Evolutionary conservation across 2,329 filamentous ascomycete genomes (phyloP).

Genomic region (Arthrobotrys pseudoclavata): DNA sequence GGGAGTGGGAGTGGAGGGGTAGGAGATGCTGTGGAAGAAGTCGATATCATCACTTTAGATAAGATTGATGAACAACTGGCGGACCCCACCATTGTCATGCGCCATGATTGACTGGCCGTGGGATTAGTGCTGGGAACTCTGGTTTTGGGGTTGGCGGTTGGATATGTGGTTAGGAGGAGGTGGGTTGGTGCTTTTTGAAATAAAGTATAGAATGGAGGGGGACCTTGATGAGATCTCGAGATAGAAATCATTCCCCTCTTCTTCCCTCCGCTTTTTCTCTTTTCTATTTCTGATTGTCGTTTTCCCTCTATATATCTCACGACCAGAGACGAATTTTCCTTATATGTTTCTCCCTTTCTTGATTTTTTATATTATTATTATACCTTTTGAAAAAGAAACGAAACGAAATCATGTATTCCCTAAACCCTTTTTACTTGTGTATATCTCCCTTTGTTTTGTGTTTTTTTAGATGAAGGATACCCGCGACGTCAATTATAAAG

Average conservation of each 20-base stretch:
- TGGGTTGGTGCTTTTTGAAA: conserved; percentile 37
- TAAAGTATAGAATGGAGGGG: conserved; percentile 15
- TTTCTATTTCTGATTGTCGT: background rate
- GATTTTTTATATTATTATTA: background rate
- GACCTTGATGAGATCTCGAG: background rate
- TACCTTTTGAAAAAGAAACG: background rate
- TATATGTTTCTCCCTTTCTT: conserved; percentile 5
- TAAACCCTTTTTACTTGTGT: background rate
- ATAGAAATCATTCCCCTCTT: background rate
- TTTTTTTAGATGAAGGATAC: conserved; percentile 49
- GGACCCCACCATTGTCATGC: conserved; percentile 50
- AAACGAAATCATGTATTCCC: conserved; percentile 12
- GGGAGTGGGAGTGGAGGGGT: conserved; percentile 16
- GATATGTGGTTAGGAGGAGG: conserved; percentile 53
- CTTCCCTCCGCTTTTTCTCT: background rate
- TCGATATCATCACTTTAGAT: conserved; percentile 58
- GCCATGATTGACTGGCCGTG: conserved; percentile 58
- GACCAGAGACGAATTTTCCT: conserved; percentile 30
- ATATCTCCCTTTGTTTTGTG: conserved; percentile 12
- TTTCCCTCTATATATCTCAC: background rate
- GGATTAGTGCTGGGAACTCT: conserved; percentile 34
- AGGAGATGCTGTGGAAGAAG: conserved; percentile 49
- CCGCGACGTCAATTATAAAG: conserved; percentile 26
- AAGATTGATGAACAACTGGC: conserved; percentile 57
- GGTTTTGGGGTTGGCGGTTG: conserved; percentile 35